Conservation (phyloP, 2,329 filamentous ascomycete genomes). For the Ophiostoma fasciatum region DNA sequence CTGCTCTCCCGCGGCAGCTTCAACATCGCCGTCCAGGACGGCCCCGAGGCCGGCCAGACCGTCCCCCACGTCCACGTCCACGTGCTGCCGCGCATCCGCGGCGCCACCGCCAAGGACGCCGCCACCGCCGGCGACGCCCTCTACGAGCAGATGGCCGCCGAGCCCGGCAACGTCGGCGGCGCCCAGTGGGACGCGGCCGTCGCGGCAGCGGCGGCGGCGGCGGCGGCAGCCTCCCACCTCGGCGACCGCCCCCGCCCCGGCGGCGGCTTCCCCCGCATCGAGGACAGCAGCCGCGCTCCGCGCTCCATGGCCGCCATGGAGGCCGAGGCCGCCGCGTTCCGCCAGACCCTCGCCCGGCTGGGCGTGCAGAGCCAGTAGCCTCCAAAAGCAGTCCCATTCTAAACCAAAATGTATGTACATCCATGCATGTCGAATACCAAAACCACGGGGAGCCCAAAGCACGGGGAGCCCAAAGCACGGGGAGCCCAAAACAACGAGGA, state of each 20-base stretch:
- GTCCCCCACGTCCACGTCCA: conserved; percentile 90
- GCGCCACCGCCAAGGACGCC: conserved; percentile 30
- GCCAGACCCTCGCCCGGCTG: conserved; percentile 31
- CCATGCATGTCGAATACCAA: no score
- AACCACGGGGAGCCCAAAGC: no score
- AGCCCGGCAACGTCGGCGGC: conserved; percentile 69
- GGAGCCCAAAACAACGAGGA: no score
- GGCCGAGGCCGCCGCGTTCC: conserved; percentile 57
- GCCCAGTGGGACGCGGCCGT: conserved; percentile 44
- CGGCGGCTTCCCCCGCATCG: conserved; percentile 51
- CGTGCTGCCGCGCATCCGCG: conserved; percentile 58
- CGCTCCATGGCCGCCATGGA: conserved; percentile 64
- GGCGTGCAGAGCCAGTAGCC: no score
- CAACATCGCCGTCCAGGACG: conserved; percentile 94
- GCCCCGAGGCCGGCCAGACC: conserved; percentile 77
- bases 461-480: no score
- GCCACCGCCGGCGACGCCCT: conserved; percentile 48
- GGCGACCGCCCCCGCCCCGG: conserved; percentile 29
- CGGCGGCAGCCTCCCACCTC: no score
- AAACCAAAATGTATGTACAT: no score
- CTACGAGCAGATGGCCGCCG: conserved; percentile 68
- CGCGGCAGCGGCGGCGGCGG: no score
- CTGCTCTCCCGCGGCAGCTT: conserved; percentile 42
- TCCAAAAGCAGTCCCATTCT: no score
- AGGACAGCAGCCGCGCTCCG: conserved; percentile 53